Evolutionary conservation across 2,329 filamentous ascomycete genomes (phyloP).

Genomic region (Penicillium brevicompactum): DNA sequence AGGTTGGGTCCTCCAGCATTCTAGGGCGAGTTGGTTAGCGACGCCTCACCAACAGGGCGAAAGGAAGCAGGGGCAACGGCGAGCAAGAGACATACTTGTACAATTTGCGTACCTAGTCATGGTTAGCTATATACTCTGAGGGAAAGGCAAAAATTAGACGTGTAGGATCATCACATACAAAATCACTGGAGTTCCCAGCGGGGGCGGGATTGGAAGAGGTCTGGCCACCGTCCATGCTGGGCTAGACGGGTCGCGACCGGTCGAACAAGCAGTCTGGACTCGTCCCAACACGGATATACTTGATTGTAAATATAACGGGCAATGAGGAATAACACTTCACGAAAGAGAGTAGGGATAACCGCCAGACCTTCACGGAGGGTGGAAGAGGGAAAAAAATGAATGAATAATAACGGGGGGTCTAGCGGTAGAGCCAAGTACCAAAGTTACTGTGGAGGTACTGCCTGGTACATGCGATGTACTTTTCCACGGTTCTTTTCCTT

Average conservation of each 20-base stretch:
- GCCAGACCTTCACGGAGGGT: conserved; percentile 9
- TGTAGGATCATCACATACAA: conserved; percentile 65
- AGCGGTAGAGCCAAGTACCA: conserved; percentile 27
- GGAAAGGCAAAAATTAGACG: not conserved
- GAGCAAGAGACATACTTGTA: conserved; percentile 74
- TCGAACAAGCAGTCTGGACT: conserved; percentile 33
- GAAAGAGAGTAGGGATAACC: conserved; percentile 4
- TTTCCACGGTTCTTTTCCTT: not conserved
- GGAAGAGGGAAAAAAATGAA: conserved; percentile 12
- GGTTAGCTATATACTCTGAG: conserved; percentile 20
- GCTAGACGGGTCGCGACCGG: conserved; percentile 44
- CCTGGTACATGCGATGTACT: conserved; percentile 14
- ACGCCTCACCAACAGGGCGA: not conserved
- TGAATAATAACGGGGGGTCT: conserved; percentile 14
- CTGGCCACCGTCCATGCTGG: conserved; percentile 50
- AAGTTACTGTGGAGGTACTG: conserved; percentile 23
- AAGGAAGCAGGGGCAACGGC: not conserved
- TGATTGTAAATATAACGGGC: conserved; percentile 8
- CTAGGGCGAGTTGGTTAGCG: conserved; percentile 48
- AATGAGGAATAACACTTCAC: conserved; percentile 6
- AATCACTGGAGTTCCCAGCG: conserved; percentile 89
- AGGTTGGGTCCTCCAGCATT: conserved; percentile 94
- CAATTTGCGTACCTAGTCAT: conserved; percentile 83
- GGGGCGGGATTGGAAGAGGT: conserved; percentile 44
- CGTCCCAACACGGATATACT: conserved; percentile 5